Evolutionary conservation across 1,284 basidiomycete species (phyloP).

Genomic region (Marasmius oreades): DNA sequence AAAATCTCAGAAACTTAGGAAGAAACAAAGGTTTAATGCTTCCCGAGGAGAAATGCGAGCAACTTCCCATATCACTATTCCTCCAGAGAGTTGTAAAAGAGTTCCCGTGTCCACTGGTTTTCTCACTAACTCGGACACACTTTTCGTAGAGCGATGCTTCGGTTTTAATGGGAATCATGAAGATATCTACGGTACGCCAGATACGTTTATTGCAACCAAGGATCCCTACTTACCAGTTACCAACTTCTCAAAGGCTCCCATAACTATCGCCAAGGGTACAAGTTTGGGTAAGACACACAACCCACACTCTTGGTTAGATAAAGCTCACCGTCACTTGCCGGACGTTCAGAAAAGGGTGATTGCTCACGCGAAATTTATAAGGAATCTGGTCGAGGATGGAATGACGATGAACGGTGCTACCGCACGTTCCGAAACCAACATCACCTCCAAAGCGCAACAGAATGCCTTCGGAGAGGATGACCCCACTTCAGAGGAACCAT

Average conservation of each 20-base stretch:
- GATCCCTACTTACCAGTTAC: conserved; percentile 17
- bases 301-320: conserved; percentile 18
- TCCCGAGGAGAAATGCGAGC: conserved; percentile 1
- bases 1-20: conserved; percentile 3
- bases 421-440: background rate
- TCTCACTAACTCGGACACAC: background rate
- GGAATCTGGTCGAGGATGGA: background rate
- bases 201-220: conserved; percentile 16
- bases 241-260: conserved; percentile 19
- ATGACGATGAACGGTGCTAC: background rate
- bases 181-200: conserved; percentile 17
- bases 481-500: background rate
- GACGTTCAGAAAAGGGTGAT: background rate
- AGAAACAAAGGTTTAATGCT: background rate
- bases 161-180: conserved; percentile 7
- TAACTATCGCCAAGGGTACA: conserved; percentile 17
- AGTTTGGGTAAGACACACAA: conserved; percentile 16
- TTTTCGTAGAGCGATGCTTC: conserved; percentile 12
- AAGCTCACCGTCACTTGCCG: background rate
- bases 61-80: conserved; percentile 8
- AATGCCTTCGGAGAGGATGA: conserved; percentile 2
- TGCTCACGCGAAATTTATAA: conserved; percentile 8
- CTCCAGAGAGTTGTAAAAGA: conserved; percentile 9
- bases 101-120: background rate
- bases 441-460: conserved; percentile 14